Percentiles rank a stretch among this genome's conserved stretches.
These are phyloP conservation scores for Colletotrichum simmondsii DNA, from an alignment of 2,329 filamentous ascomycete species.

Conservation along the genomic window DNA sequence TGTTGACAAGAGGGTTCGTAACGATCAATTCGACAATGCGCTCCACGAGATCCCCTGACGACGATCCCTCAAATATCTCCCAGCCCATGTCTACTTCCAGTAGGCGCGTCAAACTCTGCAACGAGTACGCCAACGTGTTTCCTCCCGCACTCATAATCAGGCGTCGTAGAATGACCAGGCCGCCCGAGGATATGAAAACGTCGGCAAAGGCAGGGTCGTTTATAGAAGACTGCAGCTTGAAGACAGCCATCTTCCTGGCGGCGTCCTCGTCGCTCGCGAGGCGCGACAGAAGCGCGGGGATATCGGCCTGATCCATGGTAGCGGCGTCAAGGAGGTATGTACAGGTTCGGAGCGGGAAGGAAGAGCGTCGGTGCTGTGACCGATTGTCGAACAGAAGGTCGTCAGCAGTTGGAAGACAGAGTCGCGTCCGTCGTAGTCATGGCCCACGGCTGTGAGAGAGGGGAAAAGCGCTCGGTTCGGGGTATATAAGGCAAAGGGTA, in stretches of 20 bases:
- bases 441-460: constrained; percentile 5
- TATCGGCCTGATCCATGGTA: constrained; percentile 74
- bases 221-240: constrained; percentile 95
- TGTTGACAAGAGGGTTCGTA: constrained; percentile 95
- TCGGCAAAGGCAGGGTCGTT: constrained; percentile 97
- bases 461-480: not conserved
- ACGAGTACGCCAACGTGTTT: constrained; percentile 94
- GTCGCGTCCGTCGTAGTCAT: constrained; percentile 26
- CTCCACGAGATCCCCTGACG: constrained; percentile 74
- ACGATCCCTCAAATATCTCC: constrained; percentile 80
- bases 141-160: constrained; percentile 87
- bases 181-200: constrained; percentile 91
- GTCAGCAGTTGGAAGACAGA: constrained; percentile 19
- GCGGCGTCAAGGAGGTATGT: not conserved
- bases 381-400: constrained; percentile 21
- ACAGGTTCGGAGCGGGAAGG: constrained; percentile 4
- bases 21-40: constrained; percentile 92
- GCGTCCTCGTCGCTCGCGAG: constrained; percentile 83
- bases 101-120: constrained; percentile 87
- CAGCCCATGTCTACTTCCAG: constrained; percentile 98
- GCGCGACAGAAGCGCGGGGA: constrained; percentile 72
- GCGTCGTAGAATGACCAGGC: constrained; percentile 82
- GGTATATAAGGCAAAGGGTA: constrained; percentile 18
- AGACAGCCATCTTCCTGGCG: constrained; percentile 97
- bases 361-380: constrained; percentile 18